These are phyloP conservation scores for Verticillium zaregamsianum DNA, from an alignment of 2,329 filamentous ascomycete species.

Conservation along the genomic window DNA sequence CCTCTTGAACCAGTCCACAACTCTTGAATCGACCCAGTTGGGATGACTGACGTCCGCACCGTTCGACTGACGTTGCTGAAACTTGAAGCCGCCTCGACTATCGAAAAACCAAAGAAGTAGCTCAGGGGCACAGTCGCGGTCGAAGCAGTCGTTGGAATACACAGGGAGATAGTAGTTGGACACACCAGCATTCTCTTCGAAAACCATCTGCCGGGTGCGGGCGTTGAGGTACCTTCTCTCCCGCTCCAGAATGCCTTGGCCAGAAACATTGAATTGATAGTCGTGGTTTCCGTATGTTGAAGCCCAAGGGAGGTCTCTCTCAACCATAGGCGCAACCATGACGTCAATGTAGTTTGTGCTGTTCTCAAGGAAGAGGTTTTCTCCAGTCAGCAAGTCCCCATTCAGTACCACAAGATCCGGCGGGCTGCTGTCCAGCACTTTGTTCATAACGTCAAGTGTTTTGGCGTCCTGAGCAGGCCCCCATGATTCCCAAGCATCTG, in stretches of 20 bases:
- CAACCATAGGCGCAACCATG: slow-evolving; percentile 42
- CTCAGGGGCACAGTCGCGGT: slow-evolving; percentile 27
- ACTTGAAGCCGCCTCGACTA: slow-evolving; percentile 51
- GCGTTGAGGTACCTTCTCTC: slow-evolving; percentile 32
- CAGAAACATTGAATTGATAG: slow-evolving; percentile 50
- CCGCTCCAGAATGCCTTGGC: slow-evolving; percentile 31
- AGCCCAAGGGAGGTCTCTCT: slow-evolving; percentile 45
- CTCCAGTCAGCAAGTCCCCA: slow-evolving; percentile 53
- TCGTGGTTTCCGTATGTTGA: slow-evolving; percentile 61
- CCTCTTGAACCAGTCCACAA: slow-evolving; percentile 38
- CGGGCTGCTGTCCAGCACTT: slow-evolving; percentile 22
- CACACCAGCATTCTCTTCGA: slow-evolving; percentile 27
- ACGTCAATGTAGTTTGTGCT: slow-evolving; percentile 43
- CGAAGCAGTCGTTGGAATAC: slow-evolving; percentile 27
- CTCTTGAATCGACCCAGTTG: slow-evolving; percentile 40
- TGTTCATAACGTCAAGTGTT: slow-evolving; percentile 28
- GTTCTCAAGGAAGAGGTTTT: slow-evolving; percentile 39
- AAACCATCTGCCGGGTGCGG: slow-evolving; percentile 35
- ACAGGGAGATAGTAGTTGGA: slow-evolving; percentile 45
- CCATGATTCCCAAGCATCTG: slow-evolving; percentile 25
- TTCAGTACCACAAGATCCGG: slow-evolving; percentile 48
- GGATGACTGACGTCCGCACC: slow-evolving; percentile 17
- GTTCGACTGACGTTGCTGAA: slow-evolving; percentile 28
- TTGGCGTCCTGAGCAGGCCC: slow-evolving; percentile 32
- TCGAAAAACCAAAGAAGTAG: slow-evolving; percentile 70